phyloP scores from a whole-genome alignment of 2,329 filamentous ascomycete genomes.

The Thelonectria discophora region DNA sequence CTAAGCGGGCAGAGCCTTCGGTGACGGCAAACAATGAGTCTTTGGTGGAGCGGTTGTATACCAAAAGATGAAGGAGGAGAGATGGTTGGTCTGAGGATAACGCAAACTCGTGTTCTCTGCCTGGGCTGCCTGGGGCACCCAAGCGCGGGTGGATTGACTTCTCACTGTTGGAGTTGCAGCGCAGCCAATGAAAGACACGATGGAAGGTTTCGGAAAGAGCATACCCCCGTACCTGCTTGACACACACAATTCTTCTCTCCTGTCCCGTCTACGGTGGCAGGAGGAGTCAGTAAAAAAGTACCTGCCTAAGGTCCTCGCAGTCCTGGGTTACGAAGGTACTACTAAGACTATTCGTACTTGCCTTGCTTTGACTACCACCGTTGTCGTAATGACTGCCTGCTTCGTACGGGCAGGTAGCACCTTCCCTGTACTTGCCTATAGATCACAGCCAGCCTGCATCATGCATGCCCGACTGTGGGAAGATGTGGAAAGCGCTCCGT shows the following conservation, averaged over 20 bases:
- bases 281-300: background rate
- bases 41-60: constrained; percentile 16
- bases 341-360: too few relatives aligned
- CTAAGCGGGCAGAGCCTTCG: constrained; percentile 17
- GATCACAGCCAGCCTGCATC: too few relatives aligned
- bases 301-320: too few relatives aligned
- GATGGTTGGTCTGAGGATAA: constrained; percentile 11
- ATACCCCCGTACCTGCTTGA: background rate
- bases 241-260: background rate
- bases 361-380: too few relatives aligned
- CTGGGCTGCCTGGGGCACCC: constrained; percentile 40
- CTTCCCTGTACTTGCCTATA: too few relatives aligned
- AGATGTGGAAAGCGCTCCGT: background rate
- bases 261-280: background rate
- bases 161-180: constrained; percentile 17
- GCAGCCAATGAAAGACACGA: constrained; percentile 7
- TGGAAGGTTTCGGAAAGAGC: constrained; percentile 7
- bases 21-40: constrained; percentile 13
- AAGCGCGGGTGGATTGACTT: constrained; percentile 30
- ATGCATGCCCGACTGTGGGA: background rate
- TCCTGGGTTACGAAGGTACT: too few relatives aligned
- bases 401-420: too few relatives aligned
- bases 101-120: constrained; percentile 34
- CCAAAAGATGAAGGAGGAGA: constrained; percentile 9
- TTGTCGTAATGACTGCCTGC: too few relatives aligned